Evolutionary conservation across 163 green algal genomes (phyloP), one percentile per base, ranked within the genome.

Genomic region (Scenedesmus sp.): DNA sequence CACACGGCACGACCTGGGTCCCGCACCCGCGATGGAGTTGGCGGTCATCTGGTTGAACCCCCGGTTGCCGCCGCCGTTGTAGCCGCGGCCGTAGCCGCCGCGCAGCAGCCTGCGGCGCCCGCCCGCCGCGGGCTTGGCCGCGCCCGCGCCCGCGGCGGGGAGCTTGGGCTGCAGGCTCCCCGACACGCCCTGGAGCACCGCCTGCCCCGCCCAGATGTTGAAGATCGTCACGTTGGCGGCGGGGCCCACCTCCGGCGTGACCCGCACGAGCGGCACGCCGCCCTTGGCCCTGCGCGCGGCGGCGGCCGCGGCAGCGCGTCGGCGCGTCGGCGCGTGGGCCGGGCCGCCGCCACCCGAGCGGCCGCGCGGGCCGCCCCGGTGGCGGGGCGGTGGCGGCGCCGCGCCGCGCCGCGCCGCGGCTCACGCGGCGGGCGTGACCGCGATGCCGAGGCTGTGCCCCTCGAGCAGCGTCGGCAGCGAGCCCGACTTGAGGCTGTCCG

Each of bases 191-290:
- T 66, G 58, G 29, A 66, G 14, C 29, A 66, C 39, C 33, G 45
- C 58, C 58, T 31, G 39, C 15, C 58, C 58, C 26, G 58, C 58
- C 18, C 28, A 66, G 58, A 66, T 66, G 58, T 66, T 66, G 58
- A 66, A 66, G 13, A 66, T 44, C 58, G 26, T n/a, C 4, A 66
- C 58, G 1, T 20, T 47, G 17, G 45, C 58, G 11, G 58, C 14
- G 4, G 10, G 18, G 15, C 58, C 58, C 26, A 44, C 58, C 31
- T 66, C 58, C 4, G 58, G 58, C 0, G 58, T 66, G 4, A 66
- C 58, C 13, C 5, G 44, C 58, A 66, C 58, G 17, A 28, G 26
- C 18, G 58, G 58, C 17, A 66, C 58, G 31, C 58, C 58, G 2
- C 42, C 28, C 56, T 64, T 66, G 3, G 58, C 28, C 58, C 58